These are phyloP conservation scores for Moelleriella libera DNA, from an alignment of 2,329 filamentous ascomycete genomes.

Conservation along the genomic window DNA sequence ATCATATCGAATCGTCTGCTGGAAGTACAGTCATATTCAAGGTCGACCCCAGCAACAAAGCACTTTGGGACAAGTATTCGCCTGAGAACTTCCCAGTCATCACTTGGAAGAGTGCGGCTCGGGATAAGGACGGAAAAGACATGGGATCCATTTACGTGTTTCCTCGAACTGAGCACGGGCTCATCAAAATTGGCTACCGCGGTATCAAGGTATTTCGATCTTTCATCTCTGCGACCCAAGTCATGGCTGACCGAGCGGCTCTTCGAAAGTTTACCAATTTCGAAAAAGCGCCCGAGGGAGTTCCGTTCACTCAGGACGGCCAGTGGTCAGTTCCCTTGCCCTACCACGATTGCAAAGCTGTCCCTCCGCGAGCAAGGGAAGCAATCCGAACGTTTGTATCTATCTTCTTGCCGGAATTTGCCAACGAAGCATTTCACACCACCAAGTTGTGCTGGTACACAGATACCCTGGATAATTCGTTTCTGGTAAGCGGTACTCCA, in stretches of 20 bases:
- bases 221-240: background rate
- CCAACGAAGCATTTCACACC: slow-evolving; percentile 9
- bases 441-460: slow-evolving; percentile 20
- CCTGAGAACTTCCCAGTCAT: slow-evolving; percentile 16
- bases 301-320: slow-evolving; percentile 14
- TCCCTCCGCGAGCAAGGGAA: slow-evolving; percentile 7
- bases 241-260: background rate
- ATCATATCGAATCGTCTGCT: slow-evolving; percentile 15
- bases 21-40: slow-evolving; percentile 15
- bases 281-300: slow-evolving; percentile 11
- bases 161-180: slow-evolving; percentile 12
- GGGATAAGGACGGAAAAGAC: slow-evolving; percentile 13
- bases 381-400: slow-evolving; percentile 9
- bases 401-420: slow-evolving; percentile 15
- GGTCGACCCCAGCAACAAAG: slow-evolving; percentile 9
- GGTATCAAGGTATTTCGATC: slow-evolving; percentile 11
- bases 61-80: slow-evolving; percentile 17
- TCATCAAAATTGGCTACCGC: slow-evolving; percentile 15
- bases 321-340: slow-evolving; percentile 17
- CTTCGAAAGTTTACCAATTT: slow-evolving; percentile 16
- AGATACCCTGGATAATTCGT: slow-evolving; percentile 18
- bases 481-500: slow-evolving; percentile 8
- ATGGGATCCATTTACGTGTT: slow-evolving; percentile 15
- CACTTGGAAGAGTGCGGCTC: slow-evolving; percentile 15
- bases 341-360: slow-evolving; percentile 6